A percentile compares a stretch with the other conserved stretches of the same genome.
Evolutionary conservation across 345 rosid species (phyloP).

Genomic region (Gossypium raimondii): DNA sequence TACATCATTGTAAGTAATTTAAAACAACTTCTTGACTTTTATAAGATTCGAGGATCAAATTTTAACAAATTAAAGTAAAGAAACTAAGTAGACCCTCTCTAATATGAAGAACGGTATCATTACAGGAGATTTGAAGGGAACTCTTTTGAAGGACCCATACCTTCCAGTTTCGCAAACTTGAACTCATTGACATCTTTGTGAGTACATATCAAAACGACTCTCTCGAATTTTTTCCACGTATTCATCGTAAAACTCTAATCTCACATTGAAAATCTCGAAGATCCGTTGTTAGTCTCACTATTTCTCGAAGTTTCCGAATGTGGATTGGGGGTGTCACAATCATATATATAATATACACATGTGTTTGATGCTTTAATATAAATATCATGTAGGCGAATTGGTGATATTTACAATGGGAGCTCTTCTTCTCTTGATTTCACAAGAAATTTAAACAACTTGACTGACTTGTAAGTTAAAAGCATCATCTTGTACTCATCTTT

Average conservation of each 20-base stretch:
- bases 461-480: constrained; percentile 33
- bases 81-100: too few species aligned
- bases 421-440: constrained; percentile 37
- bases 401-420: constrained; percentile 33
- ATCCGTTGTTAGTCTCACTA: background rate
- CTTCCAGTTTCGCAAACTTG: constrained; percentile 34
- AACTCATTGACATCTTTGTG: constrained; percentile 28
- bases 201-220: constrained; percentile 7
- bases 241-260: background rate
- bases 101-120: too few species aligned
- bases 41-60: too few species aligned
- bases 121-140: constrained; percentile 33
- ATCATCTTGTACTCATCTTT: background rate
- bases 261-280: background rate
- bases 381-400: constrained; percentile 29
- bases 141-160: constrained; percentile 43
- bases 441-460: constrained; percentile 30
- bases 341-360: background rate
- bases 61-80: too few species aligned
- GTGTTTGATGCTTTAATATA: background rate
- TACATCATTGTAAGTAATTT: constrained; percentile 14
- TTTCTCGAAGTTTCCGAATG: background rate
- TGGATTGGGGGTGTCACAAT: too few species aligned
- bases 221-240: background rate
- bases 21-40: background rate